Evolutionary conservation across 495 filamentous ascomycete genomes (phyloP), one percentile per base, ranked within the genome.

Genomic region (Aspergillus bridgeri): DNA sequence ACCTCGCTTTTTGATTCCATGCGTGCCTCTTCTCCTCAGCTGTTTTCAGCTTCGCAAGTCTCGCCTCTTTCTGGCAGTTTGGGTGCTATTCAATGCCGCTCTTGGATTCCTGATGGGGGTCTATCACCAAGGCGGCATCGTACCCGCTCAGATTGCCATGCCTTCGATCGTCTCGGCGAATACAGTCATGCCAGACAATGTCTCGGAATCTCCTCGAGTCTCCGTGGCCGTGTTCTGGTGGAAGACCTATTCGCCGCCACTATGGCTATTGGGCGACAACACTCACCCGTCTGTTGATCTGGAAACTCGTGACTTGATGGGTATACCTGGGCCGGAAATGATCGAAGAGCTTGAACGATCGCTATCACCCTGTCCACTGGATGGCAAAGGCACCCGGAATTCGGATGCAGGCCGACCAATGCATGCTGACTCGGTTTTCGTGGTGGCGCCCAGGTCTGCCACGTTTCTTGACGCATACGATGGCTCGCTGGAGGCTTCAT

Each of bases 241-340:
- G 94, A 96, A 96, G 65, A 98, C 95, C 0, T 98, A 98, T 70
- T 89, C 86, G 60, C 94, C 94, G 6, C 94, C 94, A 0, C 85
- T 89, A 20, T 98, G 94, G 92, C 79, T 98, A 18, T 77, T 98
- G 22, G 91, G 92, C 56, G 83, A 87, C 8, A 87, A 88, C 63
- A 86, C 85, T 59, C 81, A 81, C 25, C 54, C 69, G 6, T 61
- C 58, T 57, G 74, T 83, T 15, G 66, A 70, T 13, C 72, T 93
- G 47, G 73, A 71, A n/a, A 96, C 91, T 0, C 73, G 72, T 13
- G 90, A 96, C 65, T 73, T 97, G 22, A 97, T 96, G 88, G 91
- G 91, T 3, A 84, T 89, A 64, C 73, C 82, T 5, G 84, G 85
- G 5, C 67, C 76, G 5, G 66, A 75, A 33, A 76, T 96, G 71